phyloP scores from a whole-genome alignment of 352 stramenopile genomes.

The Phytopythium kandeliae region DNA sequence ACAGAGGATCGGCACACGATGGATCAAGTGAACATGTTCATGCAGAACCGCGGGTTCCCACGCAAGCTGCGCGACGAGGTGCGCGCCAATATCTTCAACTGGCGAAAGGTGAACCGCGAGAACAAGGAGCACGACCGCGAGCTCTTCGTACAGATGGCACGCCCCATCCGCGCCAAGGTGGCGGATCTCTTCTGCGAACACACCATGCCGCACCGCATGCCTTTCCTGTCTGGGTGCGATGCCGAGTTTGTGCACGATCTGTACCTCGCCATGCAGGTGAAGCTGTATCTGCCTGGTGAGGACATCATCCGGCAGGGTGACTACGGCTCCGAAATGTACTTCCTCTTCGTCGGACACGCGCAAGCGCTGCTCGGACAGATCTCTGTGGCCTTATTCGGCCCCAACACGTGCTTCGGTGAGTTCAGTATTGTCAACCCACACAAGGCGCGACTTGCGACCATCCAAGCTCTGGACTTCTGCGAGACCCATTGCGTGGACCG shows the following conservation, averaged over 20 bases:
- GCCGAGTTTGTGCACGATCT: constrained; percentile 78
- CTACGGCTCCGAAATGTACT: constrained; percentile 79
- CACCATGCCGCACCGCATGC: constrained; percentile 69
- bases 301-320: constrained; percentile 79
- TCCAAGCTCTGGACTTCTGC: constrained; percentile 75
- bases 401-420: constrained; percentile 76
- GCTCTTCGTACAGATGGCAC: constrained; percentile 69
- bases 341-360: constrained; percentile 71
- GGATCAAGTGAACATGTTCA: constrained; percentile 74
- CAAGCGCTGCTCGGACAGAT: constrained; percentile 63
- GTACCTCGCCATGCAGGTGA: constrained; percentile 65
- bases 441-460: constrained; percentile 63
- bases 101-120: constrained; percentile 64
- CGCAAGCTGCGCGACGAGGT: constrained; percentile 71
- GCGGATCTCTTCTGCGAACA: constrained; percentile 61
- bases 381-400: constrained; percentile 55
- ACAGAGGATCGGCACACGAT: constrained; percentile 64
- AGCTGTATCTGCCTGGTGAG: constrained; percentile 69
- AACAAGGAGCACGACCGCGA: constrained; percentile 58
- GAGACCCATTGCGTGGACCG: constrained; percentile 66
- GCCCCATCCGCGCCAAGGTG: constrained; percentile 67
- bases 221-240: constrained; percentile 64
- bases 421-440: constrained; percentile 73
- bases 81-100: constrained; percentile 74
- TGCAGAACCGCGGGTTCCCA: constrained; percentile 52